These are phyloP conservation scores for Exsudoporus frostii DNA, from an alignment of 768 basidiomycete species.

Conservation along the genomic window DNA sequence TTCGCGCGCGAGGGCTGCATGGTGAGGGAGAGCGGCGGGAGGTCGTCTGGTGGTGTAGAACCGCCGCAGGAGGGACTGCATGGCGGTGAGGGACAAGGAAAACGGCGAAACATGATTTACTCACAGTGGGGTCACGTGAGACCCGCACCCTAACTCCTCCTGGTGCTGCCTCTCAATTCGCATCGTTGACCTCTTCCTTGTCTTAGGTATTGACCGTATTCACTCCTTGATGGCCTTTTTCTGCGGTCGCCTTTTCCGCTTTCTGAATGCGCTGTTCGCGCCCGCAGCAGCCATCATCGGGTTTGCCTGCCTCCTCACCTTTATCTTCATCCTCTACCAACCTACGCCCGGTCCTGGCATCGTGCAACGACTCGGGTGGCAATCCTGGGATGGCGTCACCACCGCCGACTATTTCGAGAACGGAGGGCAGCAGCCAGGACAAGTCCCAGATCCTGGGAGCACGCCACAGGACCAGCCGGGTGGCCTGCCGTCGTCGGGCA, in stretches of 20 bases:
- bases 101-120: no score
- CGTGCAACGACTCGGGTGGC: constrained; percentile 80
- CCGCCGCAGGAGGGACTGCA: constrained; percentile 38
- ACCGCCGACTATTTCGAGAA: constrained; percentile 17
- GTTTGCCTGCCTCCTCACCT: constrained; percentile 71
- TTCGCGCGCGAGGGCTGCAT: constrained; percentile 51
- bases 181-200: not conserved
- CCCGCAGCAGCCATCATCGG: constrained; percentile 59
- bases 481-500: not conserved
- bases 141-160: no score
- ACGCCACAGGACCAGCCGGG: constrained; percentile 3
- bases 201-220: not conserved
- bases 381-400: constrained; percentile 73
- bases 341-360: constrained; percentile 70
- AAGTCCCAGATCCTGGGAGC: not conserved
- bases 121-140: not conserved
- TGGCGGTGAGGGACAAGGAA: not conserved
- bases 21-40: constrained; percentile 41
- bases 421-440: not conserved
- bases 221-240: constrained; percentile 36
- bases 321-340: constrained; percentile 79
- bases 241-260: constrained; percentile 46
- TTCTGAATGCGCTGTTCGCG: constrained; percentile 50
- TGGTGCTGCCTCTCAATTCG: no score
- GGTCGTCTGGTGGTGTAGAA: constrained; percentile 34